Evolutionary conservation across 176 grass and related monocot genomes (phyloP), one percentile per base, ranked within the genome.

Genomic region (Paspalum notatum): DNA sequence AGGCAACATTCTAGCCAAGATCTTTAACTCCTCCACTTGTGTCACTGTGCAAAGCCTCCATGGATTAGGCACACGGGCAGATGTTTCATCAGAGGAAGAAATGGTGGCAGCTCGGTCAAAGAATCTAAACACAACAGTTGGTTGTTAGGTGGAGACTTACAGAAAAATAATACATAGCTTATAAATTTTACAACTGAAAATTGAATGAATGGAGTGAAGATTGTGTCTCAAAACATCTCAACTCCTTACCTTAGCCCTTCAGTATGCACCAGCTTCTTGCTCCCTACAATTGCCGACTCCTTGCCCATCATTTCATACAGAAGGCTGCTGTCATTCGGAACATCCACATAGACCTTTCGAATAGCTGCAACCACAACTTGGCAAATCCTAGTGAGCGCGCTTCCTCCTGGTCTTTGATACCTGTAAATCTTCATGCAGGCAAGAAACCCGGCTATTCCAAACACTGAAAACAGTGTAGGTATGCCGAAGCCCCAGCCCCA

Each of bases 1-100:
- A 16, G 82, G 72, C 40, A 76, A 3, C 24, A 84, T 76, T 47
- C 82, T 68, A 16, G 18, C 50, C 42, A 84, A 18, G 15, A 87
- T 87, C 76, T 89, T 92, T 14, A 92, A 51, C 38, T 92, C 91
- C 69, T 92, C 91, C 8, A 89, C 91, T 18, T 92, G 91, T 1
- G 91, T 78, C 16, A 92, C 76, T 0, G 84, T 82, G 41, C 91
- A 93, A 6, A 87, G 42, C 61, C 66, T 80, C 87, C 87, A 86
- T 18, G 71, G 76, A 54, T 42, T 82, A 40, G 51, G 20, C 1
- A 0, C 5, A 9, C 22, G 16, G 52, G 15, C 7, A n/a, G 18
- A 64, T 51, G 22, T 26, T 22, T 50, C 27, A 1, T 83, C 84
- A 1, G 9, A 15, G 45, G 47, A 20, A 14, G 44, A 58, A 20